Evolutionary conservation across 306 rosid genomes (phyloP), one percentile per base, ranked within the genome.

Genomic region (Lupinus albus): DNA sequence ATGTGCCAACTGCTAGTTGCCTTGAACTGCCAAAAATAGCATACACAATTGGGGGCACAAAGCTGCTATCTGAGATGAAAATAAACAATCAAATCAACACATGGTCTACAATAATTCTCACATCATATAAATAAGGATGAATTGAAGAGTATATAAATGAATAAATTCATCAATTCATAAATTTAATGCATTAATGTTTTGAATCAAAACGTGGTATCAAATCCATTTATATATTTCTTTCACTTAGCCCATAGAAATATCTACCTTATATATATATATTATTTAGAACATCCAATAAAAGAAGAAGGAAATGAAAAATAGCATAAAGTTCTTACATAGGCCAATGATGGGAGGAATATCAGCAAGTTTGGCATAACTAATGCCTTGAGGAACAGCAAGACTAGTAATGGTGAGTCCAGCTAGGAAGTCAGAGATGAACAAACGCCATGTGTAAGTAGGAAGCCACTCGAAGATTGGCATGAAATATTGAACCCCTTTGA

Each of bases 1-100:
- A 74, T 0, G 89, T 87, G 38, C 98, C 98, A 78, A 92, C 98
- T 2, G 98, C 95, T 58, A 92, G 54, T 77, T 92, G 88, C 81
- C 83, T 89, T 0, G 98, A 92, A 69, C 82, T 85, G 51, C 98
- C 98, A 50, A 92, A 83, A 1, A 92, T 3, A 16, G 95, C 81
- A 28, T 92, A 92, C 15, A 92, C 52, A 0, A 92, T 4, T 5
- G 98, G 93, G 7, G 98, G 98, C 14, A 89, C 91, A 38, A 89
- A 89, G 48, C 93, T 88, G 0, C 89, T 79, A 83, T 92, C 98
- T 91, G 74, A 55, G 47, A 11, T 42, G 5, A 30, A 14, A 30
- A 55, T 12, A 6, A n/a, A 25, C 39, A 12, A 1, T 1, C 25
- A 2, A 25, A 25, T 25, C 30, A 25, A 2, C 3, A 25, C 30